Evolutionary conservation across 1,139 yeast species (phyloP).

Genomic region (Hemisphaericaspora lyxosophila): DNA sequence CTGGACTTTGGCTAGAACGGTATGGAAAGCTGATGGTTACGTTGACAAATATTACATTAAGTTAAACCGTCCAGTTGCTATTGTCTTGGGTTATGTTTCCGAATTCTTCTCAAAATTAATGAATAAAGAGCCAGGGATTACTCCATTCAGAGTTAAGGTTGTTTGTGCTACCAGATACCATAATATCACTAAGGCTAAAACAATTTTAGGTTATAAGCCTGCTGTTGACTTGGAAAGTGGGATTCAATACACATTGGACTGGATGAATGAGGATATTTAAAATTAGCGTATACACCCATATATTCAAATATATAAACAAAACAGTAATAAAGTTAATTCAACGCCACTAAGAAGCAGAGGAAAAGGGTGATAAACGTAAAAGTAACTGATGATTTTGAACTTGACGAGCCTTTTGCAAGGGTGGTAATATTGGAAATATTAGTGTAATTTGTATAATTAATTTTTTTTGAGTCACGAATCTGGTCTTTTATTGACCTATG

Average conservation of each 20-base stretch:
- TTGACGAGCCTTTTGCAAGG: neutral
- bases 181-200: conserved; percentile 84
- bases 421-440: neutral
- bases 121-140: conserved; percentile 89
- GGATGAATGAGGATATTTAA: conserved; percentile 72
- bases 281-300: neutral
- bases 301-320: neutral
- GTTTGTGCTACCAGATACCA: conserved; percentile 96
- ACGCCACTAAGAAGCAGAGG: conserved; percentile 4
- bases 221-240: conserved; percentile 81
- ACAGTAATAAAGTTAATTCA: conserved; percentile 1
- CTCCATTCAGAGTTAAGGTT: conserved; percentile 91
- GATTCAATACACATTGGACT: conserved; percentile 72
- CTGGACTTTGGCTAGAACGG: conserved; percentile 96
- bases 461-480: neutral
- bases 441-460: neutral
- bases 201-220: conserved; percentile 75
- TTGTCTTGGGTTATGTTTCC: conserved; percentile 75
- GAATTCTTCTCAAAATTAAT: conserved; percentile 66
- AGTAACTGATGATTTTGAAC: neutral
- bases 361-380: conserved; percentile 2
- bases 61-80: conserved; percentile 70
- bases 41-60: conserved; percentile 69
- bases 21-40: conserved; percentile 95
- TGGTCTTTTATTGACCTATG: neutral